Base-by-base conservation (phyloP, 2,329 filamentous ascomycete species). In the Chaetomiaceae sp. region DNA sequence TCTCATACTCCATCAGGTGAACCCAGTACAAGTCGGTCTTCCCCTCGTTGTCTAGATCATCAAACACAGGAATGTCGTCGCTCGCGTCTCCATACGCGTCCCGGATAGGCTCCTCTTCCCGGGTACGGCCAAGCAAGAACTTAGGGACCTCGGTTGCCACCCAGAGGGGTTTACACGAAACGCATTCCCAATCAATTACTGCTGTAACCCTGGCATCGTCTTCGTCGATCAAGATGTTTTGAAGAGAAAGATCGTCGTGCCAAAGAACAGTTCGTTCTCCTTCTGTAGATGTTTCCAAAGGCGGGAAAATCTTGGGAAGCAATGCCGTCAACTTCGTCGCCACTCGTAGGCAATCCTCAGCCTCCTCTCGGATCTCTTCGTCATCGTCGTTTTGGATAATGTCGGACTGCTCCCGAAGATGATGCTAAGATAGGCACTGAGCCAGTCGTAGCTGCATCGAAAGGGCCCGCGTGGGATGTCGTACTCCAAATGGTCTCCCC, bases 161-260 rank as follows among this genome's bases (percentile, higher is more conserved):
- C 71, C 69, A 74, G 8, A 65, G 55, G 5, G 69, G 70, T 23
- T 33, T n/a, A 13, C 27, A 33, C 12, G 41, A 44, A 12, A 44
- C 41, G 12, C 41, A 44, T 14, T 44, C 41, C 41, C 41, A 44
- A 10, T 34, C 41, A 7, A 44, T 33, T 6, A 44, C 10, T 13
- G 17, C 41, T 13, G 27, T 44, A 27, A 44, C 19, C 16, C 34
- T 34, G 17, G 13, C 41, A 17, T 44, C 41, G 17, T 44, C 41
- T n/a, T n/a, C n/a, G 41, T 44, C 30, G 1, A 73, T 61, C 10
- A 73, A 56, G 8, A 74, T 68, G 47, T 74, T 73, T 13, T 27
- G 5, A 6, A 63, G 47, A 0, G 58, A 62, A 1, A 74, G 58
- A 39, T 73, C 68, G 44, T 73, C 69, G 44, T 70, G 68, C 27